Conservation (phyloP, 495 filamentous ascomycete species). For the Saxophila tyrrhenica region DNA sequence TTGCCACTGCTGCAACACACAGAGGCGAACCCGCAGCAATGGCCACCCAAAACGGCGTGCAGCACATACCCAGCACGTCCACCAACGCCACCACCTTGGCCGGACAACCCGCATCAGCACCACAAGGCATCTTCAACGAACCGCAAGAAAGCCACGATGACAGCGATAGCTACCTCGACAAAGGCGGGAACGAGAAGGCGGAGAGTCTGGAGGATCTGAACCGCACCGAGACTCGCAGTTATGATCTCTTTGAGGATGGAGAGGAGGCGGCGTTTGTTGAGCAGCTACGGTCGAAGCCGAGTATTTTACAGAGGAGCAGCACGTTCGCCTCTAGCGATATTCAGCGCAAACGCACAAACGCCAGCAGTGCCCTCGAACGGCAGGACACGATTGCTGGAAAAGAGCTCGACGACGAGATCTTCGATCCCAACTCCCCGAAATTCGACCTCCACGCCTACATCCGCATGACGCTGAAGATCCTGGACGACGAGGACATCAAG, state of each 20-base stretch:
- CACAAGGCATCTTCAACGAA: too few relatives aligned
- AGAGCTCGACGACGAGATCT: conserved; percentile 2
- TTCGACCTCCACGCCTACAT: conserved; percentile 19
- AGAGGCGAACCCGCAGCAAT: too few relatives aligned
- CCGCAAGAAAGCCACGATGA: too few relatives aligned
- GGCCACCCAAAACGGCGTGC: too few relatives aligned
- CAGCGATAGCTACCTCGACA: too few relatives aligned
- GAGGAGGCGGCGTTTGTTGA: too few relatives aligned
- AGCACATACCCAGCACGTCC: too few relatives aligned
- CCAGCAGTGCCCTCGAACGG: not conserved
- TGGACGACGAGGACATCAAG: conserved; percentile 37
- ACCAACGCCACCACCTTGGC: too few relatives aligned
- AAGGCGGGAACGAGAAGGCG: too few relatives aligned
- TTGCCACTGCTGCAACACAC: too few relatives aligned
- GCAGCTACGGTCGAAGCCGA: conserved; percentile 7
- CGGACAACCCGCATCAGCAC: too few relatives aligned
- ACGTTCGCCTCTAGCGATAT: not conserved
- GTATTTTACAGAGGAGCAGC: conserved; percentile 1
- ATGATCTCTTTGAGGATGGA: not conserved
- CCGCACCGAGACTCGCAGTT: not conserved
- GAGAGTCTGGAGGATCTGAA: not conserved
- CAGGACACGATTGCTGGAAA: conserved; percentile 9
- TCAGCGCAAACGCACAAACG: not conserved
- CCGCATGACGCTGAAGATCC: conserved; percentile 23
- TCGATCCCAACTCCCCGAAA: conserved; percentile 11